phyloP scores from a whole-genome alignment of 108 stramenopile genomes.

The Cyclostephanos tholiformis region DNA sequence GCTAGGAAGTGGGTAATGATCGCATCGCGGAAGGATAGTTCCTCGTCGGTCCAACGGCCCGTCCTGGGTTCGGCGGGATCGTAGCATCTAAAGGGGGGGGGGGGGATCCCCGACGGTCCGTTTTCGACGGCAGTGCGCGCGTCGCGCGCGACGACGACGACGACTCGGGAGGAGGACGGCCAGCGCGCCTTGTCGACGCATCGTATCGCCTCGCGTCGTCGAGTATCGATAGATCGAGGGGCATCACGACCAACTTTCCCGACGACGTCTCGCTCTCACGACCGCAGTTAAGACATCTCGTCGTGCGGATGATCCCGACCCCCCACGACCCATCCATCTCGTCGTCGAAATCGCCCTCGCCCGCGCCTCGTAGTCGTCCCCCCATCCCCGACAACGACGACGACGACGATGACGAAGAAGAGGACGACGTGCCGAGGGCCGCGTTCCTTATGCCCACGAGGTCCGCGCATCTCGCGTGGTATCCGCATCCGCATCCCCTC shows the following conservation, averaged over 20 bases:
- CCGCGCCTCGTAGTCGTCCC: conserved; percentile 39
- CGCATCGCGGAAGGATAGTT: conserved; percentile 77
- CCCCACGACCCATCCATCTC: too few relatives aligned
- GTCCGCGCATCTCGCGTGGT: conserved; percentile 48
- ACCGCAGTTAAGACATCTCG: conserved; percentile 17
- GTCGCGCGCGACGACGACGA: neutral
- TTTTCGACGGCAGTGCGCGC: too few relatives aligned
- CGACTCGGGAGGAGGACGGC: too few relatives aligned
- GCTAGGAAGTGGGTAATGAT: conserved; percentile 67
- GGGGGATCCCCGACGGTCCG: neutral
- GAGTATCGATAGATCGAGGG: conserved; percentile 17
- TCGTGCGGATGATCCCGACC: too few relatives aligned
- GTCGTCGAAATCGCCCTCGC: neutral
- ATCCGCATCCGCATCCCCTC: conserved; percentile 28
- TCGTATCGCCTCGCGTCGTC: conserved; percentile 12
- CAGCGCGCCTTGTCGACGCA: too few relatives aligned
- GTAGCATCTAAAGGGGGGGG: conserved; percentile 26
- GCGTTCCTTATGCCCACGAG: neutral
- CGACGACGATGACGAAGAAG: conserved; percentile 2
- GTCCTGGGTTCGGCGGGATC: conserved; percentile 56
- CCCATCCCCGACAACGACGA: neutral
- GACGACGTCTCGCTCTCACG: neutral
- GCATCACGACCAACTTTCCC: conserved; percentile 21
- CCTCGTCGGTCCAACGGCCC: conserved; percentile 87
- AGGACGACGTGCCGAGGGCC: neutral